Base-by-base conservation (phyloP, 2,329 filamentous ascomycete species). In the Zymoseptoria crescenta region DNA sequence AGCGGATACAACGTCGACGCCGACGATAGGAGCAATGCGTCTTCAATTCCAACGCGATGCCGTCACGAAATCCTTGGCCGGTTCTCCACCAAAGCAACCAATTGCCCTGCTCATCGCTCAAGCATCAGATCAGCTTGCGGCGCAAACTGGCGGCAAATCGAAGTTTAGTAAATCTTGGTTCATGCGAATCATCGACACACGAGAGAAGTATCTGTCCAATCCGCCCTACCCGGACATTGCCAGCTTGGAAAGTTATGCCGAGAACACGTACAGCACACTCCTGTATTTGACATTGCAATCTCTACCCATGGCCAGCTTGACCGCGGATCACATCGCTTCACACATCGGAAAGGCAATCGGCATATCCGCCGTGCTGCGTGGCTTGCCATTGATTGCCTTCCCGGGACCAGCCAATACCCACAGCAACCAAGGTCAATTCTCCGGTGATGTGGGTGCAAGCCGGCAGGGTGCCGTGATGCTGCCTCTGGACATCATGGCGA, bases 31-130 rank as follows among this genome's bases (percentile, higher is more conserved):
- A 54, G 81, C 87, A 56, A 85, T 97, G 81, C 91, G 94, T 64
- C 87, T 96, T 75, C 90, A 96, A 73, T 97, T 97, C 79, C 97
- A 94, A 89, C 85, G 89, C 54, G 92, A 97, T 67, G 85, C 89
- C 4, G 79, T 99, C 55, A 83, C 87, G 56, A 86, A 87, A 62
- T 88, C 89, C 1, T 87, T 96, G 61, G 81, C 87, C 1, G 88
- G 88, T 30, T 79, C 80, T 0, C 92, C 94, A 1, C 91, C 92
- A 1, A 90, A 91, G 69, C 92, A 99, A 72, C 94, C 94, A 21
- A 89, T 96, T 49, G 93, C 92, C 59, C 83, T 96, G 29, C 80
- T 97, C 4, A 81, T 99, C 1, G 82, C 90, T 62, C 83, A 86
- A 59, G 88, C 88, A 21, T 81, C 95, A 16, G 79, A 82, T 6